These are phyloP conservation scores for Phytophthora quininea DNA, from an alignment of 352 stramenopile genomes.

Conservation along the genomic window DNA sequence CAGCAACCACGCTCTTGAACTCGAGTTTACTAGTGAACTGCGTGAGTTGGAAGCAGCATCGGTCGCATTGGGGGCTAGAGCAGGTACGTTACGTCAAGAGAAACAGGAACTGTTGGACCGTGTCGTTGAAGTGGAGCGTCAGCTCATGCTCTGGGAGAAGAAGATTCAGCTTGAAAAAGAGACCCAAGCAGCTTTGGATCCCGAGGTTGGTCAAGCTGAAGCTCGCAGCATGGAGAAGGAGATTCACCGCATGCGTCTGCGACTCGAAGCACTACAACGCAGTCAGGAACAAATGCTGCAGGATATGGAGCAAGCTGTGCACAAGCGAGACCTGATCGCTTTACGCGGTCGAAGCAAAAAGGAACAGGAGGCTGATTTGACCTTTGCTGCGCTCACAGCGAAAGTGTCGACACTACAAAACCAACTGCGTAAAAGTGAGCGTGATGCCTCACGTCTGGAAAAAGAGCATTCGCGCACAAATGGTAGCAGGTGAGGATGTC, in stretches of 20 bases:
- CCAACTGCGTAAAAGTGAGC: constrained; percentile 70
- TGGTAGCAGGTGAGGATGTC: constrained; percentile 69
- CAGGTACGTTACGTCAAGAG: constrained; percentile 72
- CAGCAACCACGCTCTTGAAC: constrained; percentile 88
- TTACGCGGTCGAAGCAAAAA: constrained; percentile 87
- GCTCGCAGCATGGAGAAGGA: constrained; percentile 94
- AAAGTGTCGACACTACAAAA: constrained; percentile 85
- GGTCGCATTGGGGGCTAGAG: constrained; percentile 77
- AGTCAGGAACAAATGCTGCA: constrained; percentile 94
- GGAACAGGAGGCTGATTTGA: constrained; percentile 73
- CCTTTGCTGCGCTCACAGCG: constrained; percentile 83
- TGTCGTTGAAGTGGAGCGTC: constrained; percentile 92
- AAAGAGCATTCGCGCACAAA: constrained; percentile 69
- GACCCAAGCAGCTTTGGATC: constrained; percentile 93
- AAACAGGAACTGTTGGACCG: constrained; percentile 90
- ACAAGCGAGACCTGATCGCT: constrained; percentile 93
- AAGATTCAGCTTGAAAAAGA: constrained; percentile 97
- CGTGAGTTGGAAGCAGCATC: constrained; percentile 89
- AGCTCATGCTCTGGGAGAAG: constrained; percentile 96
- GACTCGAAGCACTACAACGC: constrained; percentile 89
- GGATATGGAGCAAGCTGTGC: constrained; percentile 94
- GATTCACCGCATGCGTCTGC: constrained; percentile 95
- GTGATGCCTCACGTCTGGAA: constrained; percentile 62
- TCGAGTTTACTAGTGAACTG: constrained; percentile 92
- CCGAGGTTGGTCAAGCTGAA: constrained; percentile 91